Base-by-base conservation (phyloP, 495 filamentous ascomycete genomes). In the Podospora pseudoanserina region DNA sequence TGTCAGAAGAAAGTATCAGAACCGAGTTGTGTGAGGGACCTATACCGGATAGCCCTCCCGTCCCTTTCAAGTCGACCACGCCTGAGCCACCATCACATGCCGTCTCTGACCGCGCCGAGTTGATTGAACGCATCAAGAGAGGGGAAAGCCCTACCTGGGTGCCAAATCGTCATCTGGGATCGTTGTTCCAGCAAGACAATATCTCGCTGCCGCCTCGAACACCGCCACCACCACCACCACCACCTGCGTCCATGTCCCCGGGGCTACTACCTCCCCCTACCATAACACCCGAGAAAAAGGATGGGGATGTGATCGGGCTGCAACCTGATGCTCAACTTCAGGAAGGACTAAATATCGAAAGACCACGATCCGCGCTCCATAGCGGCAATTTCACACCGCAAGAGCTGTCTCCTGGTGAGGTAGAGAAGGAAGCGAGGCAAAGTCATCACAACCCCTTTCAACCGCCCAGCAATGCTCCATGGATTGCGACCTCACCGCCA, bases 331-430 rank as follows among this genome's bases (percentile, higher is more conserved):
- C 75, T 34, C 71, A 53, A 49, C 68, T 79, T 39, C 72, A 70
- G 11, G 74, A 79, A 6, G 88, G 86, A 0, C 63, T 86, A 67
- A 86, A 88, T 71, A 95, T 96, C 68, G 89, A 94, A 74, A 85
- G 93, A 64, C 94, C 94, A 60, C 82, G 89, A 60, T 97, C 94
- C 13, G 93, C 94, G 54, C 82, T 97, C 59, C 94, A 97, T 75
- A 90, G 90, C 53, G 94, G 94, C 27, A 91, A 97, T 76, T 97
- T 97, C 72, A 90, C 89, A 19, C 86, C 89, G 65, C 85, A 88
- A 39, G 80, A 81, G 65, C 65, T 78, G 66, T 71, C 70, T 26
- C 59, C 66, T 5, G 54, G 56, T 9, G 4, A 30, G 18, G 60
- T 7, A 39, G 15, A 5, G 60, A 61, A 5, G 66, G 67, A 19